These are phyloP conservation scores for Lophium mytilinum DNA, from an alignment of 495 filamentous ascomycete genomes.

Conservation along the genomic window DNA sequence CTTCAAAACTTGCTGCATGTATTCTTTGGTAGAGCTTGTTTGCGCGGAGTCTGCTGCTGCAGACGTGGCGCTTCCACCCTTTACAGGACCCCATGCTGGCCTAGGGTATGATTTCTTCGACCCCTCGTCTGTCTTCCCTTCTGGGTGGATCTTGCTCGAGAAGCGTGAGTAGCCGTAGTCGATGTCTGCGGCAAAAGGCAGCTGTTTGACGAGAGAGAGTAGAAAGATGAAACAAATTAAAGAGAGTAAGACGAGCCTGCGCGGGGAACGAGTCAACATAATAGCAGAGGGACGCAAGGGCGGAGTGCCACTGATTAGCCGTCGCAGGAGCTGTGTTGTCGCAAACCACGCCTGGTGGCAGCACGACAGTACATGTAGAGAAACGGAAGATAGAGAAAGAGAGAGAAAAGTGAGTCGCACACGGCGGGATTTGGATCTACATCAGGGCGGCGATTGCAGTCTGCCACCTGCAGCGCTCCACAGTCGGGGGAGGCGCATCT, in stretches of 20 bases:
- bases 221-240: slow-evolving; percentile 13
- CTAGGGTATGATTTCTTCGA: not conserved
- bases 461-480: no score
- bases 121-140: not conserved
- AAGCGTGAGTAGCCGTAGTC: slow-evolving; percentile 11
- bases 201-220: slow-evolving; percentile 7
- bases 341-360: no score
- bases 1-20: slow-evolving; percentile 27
- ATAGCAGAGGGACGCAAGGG: not conserved
- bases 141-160: not conserved
- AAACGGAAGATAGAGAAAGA: no score
- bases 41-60: not conserved
- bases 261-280: slow-evolving; percentile 20
- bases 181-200: not conserved
- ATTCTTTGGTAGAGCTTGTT: slow-evolving; percentile 11
- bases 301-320: not conserved
- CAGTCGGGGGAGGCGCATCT: no score
- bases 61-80: not conserved
- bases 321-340: no score
- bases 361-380: not conserved
- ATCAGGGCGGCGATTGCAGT: no score
- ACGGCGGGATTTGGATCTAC: no score
- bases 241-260: slow-evolving; percentile 14
- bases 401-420: no score
- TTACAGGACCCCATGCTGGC: not conserved